phyloP scores from a whole-genome alignment of 2,329 filamentous ascomycete genomes.

The Blastomyces percursus region DNA sequence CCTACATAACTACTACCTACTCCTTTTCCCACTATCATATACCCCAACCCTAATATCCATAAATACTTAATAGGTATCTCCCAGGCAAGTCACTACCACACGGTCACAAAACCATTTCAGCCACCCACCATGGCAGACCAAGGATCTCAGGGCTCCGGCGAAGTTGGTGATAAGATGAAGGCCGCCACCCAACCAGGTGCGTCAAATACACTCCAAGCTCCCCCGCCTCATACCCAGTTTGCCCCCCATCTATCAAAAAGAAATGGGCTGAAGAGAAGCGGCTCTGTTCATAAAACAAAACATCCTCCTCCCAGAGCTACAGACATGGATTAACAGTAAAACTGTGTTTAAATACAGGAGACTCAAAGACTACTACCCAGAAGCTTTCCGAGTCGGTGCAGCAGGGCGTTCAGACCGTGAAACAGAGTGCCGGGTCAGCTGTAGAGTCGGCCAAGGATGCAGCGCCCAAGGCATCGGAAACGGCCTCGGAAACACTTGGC shows the following conservation, averaged over 20 bases:
- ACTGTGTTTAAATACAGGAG: slow-evolving; percentile 7
- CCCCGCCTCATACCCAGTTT: not conserved
- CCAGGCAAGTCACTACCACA: not conserved
- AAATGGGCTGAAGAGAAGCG: not conserved
- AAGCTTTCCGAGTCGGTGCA: slow-evolving; percentile 12
- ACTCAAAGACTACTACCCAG: slow-evolving; percentile 14
- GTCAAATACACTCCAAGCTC: not conserved
- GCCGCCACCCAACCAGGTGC: not conserved
- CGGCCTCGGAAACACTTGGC: slow-evolving; percentile 4
- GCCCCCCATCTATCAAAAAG: not conserved
- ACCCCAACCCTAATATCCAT: not conserved
- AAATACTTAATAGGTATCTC: not conserved
- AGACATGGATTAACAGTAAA: not conserved
- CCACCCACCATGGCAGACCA: not conserved
- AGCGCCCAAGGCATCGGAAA: slow-evolving; percentile 8
- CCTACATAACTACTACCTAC: not conserved
- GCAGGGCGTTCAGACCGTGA: slow-evolving; percentile 8
- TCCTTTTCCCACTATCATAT: not conserved
- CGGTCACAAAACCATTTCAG: not conserved
- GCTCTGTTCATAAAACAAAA: not conserved
- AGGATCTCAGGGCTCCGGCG: not conserved
- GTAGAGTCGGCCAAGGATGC: slow-evolving; percentile 12
- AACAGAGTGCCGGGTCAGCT: slow-evolving; percentile 7
- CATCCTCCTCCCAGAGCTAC: not conserved
- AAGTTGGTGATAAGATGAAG: slow-evolving; percentile 1